Conservation (phyloP, 768 basidiomycete species). For the Pholiota conissans region DNA sequence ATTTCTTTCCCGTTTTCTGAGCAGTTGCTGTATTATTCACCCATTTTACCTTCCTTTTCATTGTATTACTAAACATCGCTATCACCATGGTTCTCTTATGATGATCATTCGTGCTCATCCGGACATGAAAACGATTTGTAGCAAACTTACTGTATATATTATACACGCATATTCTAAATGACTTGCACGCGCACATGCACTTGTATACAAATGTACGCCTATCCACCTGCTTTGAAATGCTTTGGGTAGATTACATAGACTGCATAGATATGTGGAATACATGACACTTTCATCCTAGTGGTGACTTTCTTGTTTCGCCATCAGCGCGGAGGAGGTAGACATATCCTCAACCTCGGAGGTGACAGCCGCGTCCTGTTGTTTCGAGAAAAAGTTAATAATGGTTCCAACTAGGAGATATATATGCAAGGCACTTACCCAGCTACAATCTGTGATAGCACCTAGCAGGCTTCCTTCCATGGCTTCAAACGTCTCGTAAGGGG, state of each 20-base stretch:
- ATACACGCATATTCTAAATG: background rate
- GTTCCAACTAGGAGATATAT: background rate
- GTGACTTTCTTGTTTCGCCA: background rate
- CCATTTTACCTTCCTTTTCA: background rate
- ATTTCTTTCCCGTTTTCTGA: background rate
- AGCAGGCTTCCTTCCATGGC: constrained; percentile 22
- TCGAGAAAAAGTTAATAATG: background rate
- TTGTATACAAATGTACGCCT: too few species aligned
- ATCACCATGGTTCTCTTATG: background rate
- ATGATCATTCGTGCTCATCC: constrained; percentile 15
- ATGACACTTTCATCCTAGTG: too few species aligned
- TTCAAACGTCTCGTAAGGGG: constrained; percentile 23
- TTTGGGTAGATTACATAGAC: too few species aligned
- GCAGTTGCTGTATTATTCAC: background rate
- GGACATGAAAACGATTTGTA: constrained; percentile 22
- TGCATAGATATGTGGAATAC: background rate
- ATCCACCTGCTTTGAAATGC: background rate
- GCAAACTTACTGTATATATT: background rate
- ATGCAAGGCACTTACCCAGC: constrained; percentile 18
- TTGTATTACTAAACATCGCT: constrained; percentile 15
- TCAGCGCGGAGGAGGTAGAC: background rate
- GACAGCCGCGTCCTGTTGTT: constrained; percentile 11
- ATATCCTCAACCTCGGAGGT: constrained; percentile 13
- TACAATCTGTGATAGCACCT: constrained; percentile 22
- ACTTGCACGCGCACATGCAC: background rate